Evolutionary conservation across 306 rosid genomes (phyloP).

Genomic region (Vigna unguiculata): DNA sequence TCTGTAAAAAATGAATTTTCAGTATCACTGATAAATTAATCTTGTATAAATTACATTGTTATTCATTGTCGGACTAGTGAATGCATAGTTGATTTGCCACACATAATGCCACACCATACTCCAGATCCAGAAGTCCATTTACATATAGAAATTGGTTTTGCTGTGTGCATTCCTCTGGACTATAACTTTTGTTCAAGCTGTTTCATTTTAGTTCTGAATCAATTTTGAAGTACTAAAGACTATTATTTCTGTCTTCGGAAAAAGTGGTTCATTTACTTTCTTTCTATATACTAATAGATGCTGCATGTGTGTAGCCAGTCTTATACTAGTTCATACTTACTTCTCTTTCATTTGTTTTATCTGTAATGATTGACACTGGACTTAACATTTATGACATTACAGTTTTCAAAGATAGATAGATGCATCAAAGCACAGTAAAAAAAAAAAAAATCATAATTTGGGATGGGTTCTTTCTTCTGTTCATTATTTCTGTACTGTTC

Average conservation of each 20-base stretch:
- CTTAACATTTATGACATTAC: not conserved
- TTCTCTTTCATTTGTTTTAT: not conserved
- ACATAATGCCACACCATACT: not conserved
- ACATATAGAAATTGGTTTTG: slow-evolving; percentile 13
- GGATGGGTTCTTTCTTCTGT: not conserved
- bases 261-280: not conserved
- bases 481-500: slow-evolving; percentile 1
- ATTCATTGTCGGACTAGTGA: not conserved
- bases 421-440: not conserved
- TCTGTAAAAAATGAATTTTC: not conserved
- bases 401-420: not conserved
- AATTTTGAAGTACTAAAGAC: not conserved
- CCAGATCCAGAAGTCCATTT: slow-evolving; percentile 14
- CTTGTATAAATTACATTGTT: not conserved
- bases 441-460: not conserved
- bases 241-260: not conserved
- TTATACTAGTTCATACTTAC: not conserved
- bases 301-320: not conserved
- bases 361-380: not conserved
- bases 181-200: not conserved
- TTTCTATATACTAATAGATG: not conserved
- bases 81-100: slow-evolving; percentile 1
- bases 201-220: not conserved
- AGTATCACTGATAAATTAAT: not conserved
- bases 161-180: not conserved